Base-by-base conservation (phyloP, 208 protist species). In the Leishmania tarentolae region DNA sequence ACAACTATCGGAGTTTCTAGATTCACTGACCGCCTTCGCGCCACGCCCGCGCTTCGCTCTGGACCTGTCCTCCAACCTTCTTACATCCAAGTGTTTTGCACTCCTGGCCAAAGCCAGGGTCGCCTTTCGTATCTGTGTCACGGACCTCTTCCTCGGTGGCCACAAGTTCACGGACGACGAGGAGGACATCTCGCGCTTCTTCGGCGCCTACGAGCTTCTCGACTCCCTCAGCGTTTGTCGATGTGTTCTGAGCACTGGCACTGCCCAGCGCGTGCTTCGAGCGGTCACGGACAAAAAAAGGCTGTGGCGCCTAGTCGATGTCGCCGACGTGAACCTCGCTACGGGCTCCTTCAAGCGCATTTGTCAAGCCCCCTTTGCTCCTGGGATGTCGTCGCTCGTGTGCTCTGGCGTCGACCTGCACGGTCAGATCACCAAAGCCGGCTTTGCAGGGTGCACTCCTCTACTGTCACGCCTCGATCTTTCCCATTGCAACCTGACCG, bases 51-150 rank as follows among this genome's bases (percentile, higher is more conserved):
- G 80, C 72, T 89, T 94, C 71, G 61, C 71, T 31, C 79, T 94
- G 9, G 80, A 92, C 73, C 70, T 92, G 61, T 91, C 88, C 2
- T 80, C 52, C 52, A 92, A 92, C 73, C 44, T 68, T 37, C 76
- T 92, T 17, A 89, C 80, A 15, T 80, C 71, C 42, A 72, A 75
- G 78, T 83, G 78, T 65, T 89, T 92, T 66, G 53, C 79, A 57
- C 35, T 84, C 59, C 74, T 92, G 42, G 59, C 68, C 28, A 76
- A 59, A n/a, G 82, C 81, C 19, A 85, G 84, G 21, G 52, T 44
- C 13, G 50, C 69, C 17, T 83, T 87, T 31, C 69, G 63, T 31
- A 52, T 28, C 46, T 69, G 69, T 50, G 53, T 92, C 19, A 90
- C 75, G 17, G 81, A 83, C 28, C 28, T 92, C 28, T 75, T 83